Evolutionary conservation across 495 filamentous ascomycete species (phyloP).

Genomic region (Haplographium delicatum): DNA sequence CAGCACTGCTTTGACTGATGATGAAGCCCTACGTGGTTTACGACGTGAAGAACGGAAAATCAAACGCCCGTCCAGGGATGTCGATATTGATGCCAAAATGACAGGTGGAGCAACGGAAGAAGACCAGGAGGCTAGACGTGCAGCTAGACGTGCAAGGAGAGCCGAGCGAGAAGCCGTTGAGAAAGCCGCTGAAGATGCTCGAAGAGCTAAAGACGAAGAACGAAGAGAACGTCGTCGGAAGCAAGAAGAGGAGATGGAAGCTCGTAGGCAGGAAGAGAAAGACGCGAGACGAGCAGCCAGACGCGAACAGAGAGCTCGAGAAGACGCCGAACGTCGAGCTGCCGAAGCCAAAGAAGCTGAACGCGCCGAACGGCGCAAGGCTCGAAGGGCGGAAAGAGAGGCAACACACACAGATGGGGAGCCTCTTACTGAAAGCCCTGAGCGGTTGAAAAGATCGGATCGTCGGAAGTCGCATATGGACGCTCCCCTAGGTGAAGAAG

Average conservation of each 20-base stretch:
- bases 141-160: conserved; percentile 42
- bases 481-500: conserved; percentile 35
- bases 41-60: conserved; percentile 28
- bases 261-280: conserved; percentile 42
- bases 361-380: conserved; percentile 23
- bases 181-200: conserved; percentile 45
- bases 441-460: conserved; percentile 17
- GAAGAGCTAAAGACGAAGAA: conserved; percentile 39
- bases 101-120: conserved; percentile 33
- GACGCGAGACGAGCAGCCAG: conserved; percentile 42
- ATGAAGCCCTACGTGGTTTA: conserved; percentile 35
- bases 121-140: conserved; percentile 50
- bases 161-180: conserved; percentile 33
- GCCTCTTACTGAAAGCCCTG: conserved; percentile 12
- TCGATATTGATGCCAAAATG: conserved; percentile 26
- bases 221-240: conserved; percentile 26
- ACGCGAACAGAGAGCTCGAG: conserved; percentile 33
- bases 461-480: conserved; percentile 25
- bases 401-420: conserved; percentile 20
- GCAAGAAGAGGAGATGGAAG: conserved; percentile 34
- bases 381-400: conserved; percentile 18
- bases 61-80: conserved; percentile 19
- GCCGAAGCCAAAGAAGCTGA: conserved; percentile 28
- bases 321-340: conserved; percentile 26
- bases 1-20: conserved; percentile 19